Conservation (phyloP, 768 basidiomycete genomes). For the Trametes cinnabarina region DNA sequence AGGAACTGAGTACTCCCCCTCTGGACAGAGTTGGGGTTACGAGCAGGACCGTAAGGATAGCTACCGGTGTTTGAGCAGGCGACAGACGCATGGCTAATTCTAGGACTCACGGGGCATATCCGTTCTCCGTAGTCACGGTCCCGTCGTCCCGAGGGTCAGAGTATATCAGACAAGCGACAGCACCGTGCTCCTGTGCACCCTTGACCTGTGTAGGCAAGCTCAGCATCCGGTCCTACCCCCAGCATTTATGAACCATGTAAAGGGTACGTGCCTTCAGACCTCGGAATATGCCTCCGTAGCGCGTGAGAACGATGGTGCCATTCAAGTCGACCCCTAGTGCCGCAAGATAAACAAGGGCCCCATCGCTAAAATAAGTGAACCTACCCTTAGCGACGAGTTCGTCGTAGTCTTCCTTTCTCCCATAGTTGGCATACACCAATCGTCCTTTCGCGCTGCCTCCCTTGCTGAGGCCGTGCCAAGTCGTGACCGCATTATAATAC, state of each 20-base stretch:
- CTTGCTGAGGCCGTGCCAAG: constrained; percentile 86
- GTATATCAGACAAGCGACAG: constrained; percentile 76
- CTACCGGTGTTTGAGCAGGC: constrained; percentile 19
- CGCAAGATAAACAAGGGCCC: not conserved
- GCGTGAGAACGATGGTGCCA: constrained; percentile 73
- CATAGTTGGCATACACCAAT: constrained; percentile 79
- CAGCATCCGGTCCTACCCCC: no score
- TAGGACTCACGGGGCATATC: constrained; percentile 51
- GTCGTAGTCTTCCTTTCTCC: constrained; percentile 70
- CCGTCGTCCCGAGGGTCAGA: constrained; percentile 87
- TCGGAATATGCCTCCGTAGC: constrained; percentile 77
- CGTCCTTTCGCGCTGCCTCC: constrained; percentile 72
- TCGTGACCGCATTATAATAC: constrained; percentile 62
- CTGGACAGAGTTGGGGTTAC: constrained; percentile 81
- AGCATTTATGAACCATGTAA: no score
- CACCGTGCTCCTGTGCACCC: constrained; percentile 81
- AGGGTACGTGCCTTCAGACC: constrained; percentile 77
- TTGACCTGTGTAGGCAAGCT: constrained; percentile 50
- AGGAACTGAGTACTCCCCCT: constrained; percentile 80
- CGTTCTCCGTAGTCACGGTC: constrained; percentile 69
- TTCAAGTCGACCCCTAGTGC: constrained; percentile 64
- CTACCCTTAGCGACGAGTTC: constrained; percentile 48
- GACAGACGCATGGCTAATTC: not conserved
- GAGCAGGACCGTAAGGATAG: constrained; percentile 85
- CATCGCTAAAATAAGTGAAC: not conserved